phyloP scores from a whole-genome alignment of 2,329 filamentous ascomycete species.

The Sclerotinia glacialis region DNA sequence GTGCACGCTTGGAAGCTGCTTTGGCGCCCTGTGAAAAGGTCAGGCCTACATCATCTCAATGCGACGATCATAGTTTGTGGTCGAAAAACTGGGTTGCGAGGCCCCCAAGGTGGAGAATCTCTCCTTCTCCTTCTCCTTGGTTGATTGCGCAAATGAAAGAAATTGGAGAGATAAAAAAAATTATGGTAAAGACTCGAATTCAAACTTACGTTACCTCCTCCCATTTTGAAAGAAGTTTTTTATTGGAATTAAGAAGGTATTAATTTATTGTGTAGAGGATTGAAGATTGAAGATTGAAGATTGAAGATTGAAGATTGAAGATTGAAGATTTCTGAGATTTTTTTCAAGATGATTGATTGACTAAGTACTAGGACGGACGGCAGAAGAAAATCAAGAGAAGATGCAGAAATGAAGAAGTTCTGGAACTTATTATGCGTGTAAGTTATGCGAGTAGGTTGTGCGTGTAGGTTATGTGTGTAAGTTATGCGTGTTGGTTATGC shows the following conservation, averaged over 20 bases:
- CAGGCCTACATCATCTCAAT: constrained; percentile 12
- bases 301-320: neutral
- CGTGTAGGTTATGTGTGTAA: too few species aligned
- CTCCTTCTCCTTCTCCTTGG: neutral
- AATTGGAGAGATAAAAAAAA: neutral
- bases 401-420: neutral
- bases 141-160: neutral
- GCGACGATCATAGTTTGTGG: constrained; percentile 9
- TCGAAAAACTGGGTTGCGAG: constrained; percentile 13
- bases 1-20: constrained; percentile 70
- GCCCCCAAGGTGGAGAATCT: neutral
- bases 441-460: too few species aligned
- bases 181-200: neutral
- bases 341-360: neutral
- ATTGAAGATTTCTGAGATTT: neutral
- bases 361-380: neutral
- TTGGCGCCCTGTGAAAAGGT: constrained; percentile 54
- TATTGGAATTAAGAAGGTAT: constrained; percentile 7
- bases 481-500: too few species aligned
- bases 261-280: neutral
- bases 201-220: constrained; percentile 26
- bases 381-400: neutral
- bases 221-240: constrained; percentile 21
- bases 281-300: neutral
- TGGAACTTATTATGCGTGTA: constrained; percentile 7